These are phyloP conservation scores for Mortierella hygrophila DNA, from an alignment of 192 early-diverging fungal species.

Conservation along the genomic window DNA sequence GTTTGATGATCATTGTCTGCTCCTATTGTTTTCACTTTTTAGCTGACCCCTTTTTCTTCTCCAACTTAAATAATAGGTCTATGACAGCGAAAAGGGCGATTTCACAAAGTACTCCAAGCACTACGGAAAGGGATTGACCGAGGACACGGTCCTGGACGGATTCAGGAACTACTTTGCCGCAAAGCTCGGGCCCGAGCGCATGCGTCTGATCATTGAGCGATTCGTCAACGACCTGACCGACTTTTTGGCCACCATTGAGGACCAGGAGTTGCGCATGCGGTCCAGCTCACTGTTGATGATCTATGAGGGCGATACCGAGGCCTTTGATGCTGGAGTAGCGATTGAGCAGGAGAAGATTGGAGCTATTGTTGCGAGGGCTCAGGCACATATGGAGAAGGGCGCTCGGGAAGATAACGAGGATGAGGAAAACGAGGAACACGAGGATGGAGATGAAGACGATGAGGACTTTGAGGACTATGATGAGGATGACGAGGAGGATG, in stretches of 20 bases:
- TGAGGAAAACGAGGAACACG: conserved; percentile 36
- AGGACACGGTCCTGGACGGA: conserved; percentile 67
- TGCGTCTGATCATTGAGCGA: conserved; percentile 67
- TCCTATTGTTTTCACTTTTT: conserved; percentile 10
- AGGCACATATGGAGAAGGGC: conserved; percentile 46
- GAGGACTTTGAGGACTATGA: conserved; percentile 23
- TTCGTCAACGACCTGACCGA: conserved; percentile 73
- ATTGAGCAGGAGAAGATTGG: conserved; percentile 54
- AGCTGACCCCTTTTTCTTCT: neutral
- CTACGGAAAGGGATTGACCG: conserved; percentile 68
- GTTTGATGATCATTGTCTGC: neutral
- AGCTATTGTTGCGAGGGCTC: conserved; percentile 34
- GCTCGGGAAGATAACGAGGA: conserved; percentile 34
- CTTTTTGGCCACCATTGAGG: conserved; percentile 65
- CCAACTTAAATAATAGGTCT: conserved; percentile 55
- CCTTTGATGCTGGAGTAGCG: conserved; percentile 63
- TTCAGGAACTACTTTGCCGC: conserved; percentile 75
- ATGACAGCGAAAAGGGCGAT: conserved; percentile 52
- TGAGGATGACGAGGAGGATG: conserved; percentile 56
- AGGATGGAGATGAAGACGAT: conserved; percentile 20
- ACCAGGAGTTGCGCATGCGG: conserved; percentile 73
- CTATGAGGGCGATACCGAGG: conserved; percentile 78
- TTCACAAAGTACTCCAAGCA: conserved; percentile 62
- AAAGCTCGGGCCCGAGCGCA: conserved; percentile 61
- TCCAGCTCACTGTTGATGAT: conserved; percentile 83